These are phyloP conservation scores for Delphinella strobiligena DNA, from an alignment of 2,329 filamentous ascomycete species.

Conservation along the genomic window DNA sequence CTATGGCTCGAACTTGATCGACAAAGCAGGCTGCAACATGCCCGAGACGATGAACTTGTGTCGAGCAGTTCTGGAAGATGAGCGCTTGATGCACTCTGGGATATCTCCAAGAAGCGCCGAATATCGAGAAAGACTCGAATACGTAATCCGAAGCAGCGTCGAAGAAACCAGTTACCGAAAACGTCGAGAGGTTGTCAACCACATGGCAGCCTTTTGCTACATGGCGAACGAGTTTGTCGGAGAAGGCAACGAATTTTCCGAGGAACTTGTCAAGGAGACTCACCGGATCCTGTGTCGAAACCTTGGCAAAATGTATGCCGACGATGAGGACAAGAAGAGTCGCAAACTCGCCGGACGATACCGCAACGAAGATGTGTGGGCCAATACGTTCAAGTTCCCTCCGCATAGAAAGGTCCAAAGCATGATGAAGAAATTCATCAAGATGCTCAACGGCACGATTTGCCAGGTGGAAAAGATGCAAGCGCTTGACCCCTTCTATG, in stretches of 20 bases:
- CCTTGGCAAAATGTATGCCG: background rate
- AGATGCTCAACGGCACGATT: background rate
- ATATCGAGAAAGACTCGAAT: background rate
- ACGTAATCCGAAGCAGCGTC: background rate
- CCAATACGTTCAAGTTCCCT: background rate
- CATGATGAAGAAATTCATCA: background rate
- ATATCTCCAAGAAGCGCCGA: background rate
- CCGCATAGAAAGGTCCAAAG: background rate
- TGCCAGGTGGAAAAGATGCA: background rate
- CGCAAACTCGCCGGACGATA: background rate
- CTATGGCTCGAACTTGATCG: conserved; percentile 1
- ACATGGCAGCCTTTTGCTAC: background rate
- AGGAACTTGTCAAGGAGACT: background rate
- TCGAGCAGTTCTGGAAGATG: background rate
- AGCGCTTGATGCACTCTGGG: background rate
- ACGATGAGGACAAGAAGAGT: background rate
- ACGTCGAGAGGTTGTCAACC: background rate
- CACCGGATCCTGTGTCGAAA: background rate
- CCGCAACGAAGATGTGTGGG: background rate
- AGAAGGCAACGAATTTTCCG: background rate
- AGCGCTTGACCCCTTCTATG: background rate
- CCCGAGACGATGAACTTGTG: background rate
- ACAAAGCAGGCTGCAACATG: background rate
- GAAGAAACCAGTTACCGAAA: background rate
- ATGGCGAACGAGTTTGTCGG: background rate